These are phyloP conservation scores for Raphanus hybrid DNA, from an alignment of 441 rosid species.

Conservation along the genomic window DNA sequence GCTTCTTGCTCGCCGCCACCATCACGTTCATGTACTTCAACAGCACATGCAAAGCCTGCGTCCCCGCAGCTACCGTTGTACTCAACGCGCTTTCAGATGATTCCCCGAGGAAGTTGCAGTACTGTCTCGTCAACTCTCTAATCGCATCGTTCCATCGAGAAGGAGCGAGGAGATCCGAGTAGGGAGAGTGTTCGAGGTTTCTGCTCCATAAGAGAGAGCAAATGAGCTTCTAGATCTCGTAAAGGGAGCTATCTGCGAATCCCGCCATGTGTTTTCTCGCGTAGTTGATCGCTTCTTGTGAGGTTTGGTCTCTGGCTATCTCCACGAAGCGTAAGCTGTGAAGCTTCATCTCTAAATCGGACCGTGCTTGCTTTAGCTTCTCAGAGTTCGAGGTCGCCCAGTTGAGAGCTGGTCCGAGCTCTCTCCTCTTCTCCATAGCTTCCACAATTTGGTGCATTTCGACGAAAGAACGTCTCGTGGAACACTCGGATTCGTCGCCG, in stretches of 20 bases:
- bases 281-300: constrained; percentile 53
- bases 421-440: constrained; percentile 28
- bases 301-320: constrained; percentile 43
- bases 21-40: constrained; percentile 61
- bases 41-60: constrained; percentile 56
- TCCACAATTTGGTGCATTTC: too few relatives aligned
- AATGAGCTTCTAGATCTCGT: constrained; percentile 55
- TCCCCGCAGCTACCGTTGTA: constrained; percentile 56
- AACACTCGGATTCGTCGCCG: constrained; percentile 49
- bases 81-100: constrained; percentile 57
- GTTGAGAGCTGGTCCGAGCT: constrained; percentile 54
- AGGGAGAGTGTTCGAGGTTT: constrained; percentile 53
- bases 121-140: constrained; percentile 58
- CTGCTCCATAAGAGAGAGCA: constrained; percentile 57
- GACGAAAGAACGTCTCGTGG: constrained; percentile 46
- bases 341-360: constrained; percentile 58
- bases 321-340: constrained; percentile 58
- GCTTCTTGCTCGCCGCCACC: constrained; percentile 51
- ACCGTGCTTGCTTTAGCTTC: constrained; percentile 51
- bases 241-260: constrained; percentile 41
- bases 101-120: constrained; percentile 57
- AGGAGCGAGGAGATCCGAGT: constrained; percentile 50
- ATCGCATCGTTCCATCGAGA: constrained; percentile 52
- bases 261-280: constrained; percentile 45
- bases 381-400: constrained; percentile 54